A percentile compares a stretch with the other conserved stretches of the same genome.
phyloP scores from a whole-genome alignment of 2,329 filamentous ascomycete genomes.

The Monosporascus sp. region DNA sequence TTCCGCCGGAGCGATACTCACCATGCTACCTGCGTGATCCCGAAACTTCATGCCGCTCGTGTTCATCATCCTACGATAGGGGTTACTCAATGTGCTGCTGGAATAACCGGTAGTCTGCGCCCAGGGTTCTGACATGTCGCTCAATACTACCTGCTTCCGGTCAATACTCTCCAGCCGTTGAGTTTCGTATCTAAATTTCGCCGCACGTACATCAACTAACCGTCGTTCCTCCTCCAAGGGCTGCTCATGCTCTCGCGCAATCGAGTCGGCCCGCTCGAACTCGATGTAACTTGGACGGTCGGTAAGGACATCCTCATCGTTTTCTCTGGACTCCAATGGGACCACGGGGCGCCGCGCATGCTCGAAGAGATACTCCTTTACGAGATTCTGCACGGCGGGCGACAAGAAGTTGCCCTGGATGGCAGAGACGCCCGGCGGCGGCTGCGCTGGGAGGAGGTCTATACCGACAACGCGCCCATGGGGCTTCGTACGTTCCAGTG shows the following conservation, averaged over 20 bases:
- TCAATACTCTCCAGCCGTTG: conserved; percentile 2
- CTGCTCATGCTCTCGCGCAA: conserved; percentile 24
- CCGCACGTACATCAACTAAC: conserved; percentile 63
- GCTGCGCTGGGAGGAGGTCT: conserved; percentile 88
- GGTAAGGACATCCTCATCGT: conserved; percentile 22
- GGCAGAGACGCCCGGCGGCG: conserved; percentile 84
- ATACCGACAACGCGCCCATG: conserved; percentile 81
- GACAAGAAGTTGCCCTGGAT: conserved; percentile 94
- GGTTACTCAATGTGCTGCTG: conserved; percentile 90
- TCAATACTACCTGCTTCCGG: conserved; percentile 67
- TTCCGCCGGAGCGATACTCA: conserved; percentile 38
- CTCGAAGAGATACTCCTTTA: conserved; percentile 69
- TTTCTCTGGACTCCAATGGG: conserved; percentile 2
- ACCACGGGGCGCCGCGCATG: conserved; percentile 17
- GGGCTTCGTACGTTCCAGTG: conserved; percentile 71
- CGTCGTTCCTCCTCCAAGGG: conserved; percentile 40
- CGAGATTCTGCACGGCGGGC: conserved; percentile 65
- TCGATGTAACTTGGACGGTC: conserved; percentile 61
- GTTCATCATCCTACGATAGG: conserved; percentile 98
- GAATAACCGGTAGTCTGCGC: conserved; percentile 71
- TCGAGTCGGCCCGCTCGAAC: conserved; percentile 47
- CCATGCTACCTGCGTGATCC: conserved; percentile 94
- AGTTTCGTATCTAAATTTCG: no score
- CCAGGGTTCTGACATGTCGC: conserved; percentile 99
- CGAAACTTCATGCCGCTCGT: conserved; percentile 82